Evolutionary conservation across 805 yeast species (phyloP), one percentile per base, ranked within the genome.

Genomic region (Cyberlindnera amylophila): DNA sequence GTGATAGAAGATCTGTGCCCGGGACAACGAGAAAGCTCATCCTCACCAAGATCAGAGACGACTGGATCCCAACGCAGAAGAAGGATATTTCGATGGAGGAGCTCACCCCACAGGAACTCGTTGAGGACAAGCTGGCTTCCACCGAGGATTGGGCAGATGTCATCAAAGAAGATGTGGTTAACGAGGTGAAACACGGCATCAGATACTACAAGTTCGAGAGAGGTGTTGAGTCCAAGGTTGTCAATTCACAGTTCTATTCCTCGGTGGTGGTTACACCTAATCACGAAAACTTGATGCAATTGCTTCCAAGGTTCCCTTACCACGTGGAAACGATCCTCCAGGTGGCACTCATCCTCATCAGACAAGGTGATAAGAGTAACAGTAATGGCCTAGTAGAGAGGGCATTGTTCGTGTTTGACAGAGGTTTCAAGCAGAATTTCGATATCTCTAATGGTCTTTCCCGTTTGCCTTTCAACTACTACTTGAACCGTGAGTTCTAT

Each of bases 301-400:
- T 68, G 38, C 50, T 85, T 16, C 77, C 77, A 40, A 70, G 69
- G 52, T 65, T 68, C 47, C 95, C 95, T 2, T 88, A 87, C 56
- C 90, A 85, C 54, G 77, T 79, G 4, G 87, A 83, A 45, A 81
- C 91, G 0, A 67, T 88, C n/a, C 64, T 88, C 33, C 95, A 87
- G 62, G 85, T 82, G 1, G 82, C 95, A 0, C 74, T 80, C 58
- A 82, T 86, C 17, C 61, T 86, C 36, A 71, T 81, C 24, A 73
- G 93, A 58, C 91, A 84, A 54, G 95, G 95, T 27, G 86, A 84
- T 50, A 67, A 59, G 38, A 73, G 83, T 3, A 79, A 82, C 39
- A 77, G 89, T 34, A 82, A 78, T 53, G 89, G 90, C 0, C 63
- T 86, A 37, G 67, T 87, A 11, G 96, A 88, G 57, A 72, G 86